Evolutionary conservation across 371 early-diverging fungal species (phyloP), one percentile per base, ranked within the genome.

Genomic region (Apophysomyces ossiformis): DNA sequence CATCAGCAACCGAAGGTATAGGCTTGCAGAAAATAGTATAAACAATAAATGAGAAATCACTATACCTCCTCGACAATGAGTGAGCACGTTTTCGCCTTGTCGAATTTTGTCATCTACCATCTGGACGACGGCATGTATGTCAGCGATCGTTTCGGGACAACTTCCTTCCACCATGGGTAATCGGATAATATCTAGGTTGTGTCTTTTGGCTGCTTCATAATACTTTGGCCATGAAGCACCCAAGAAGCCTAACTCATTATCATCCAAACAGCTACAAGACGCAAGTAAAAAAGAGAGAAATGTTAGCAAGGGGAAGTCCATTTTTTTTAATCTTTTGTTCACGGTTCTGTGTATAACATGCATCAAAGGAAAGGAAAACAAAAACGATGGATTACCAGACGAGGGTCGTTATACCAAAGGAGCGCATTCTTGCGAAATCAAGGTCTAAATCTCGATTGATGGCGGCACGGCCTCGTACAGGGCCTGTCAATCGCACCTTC

Each of bases 21-120:
- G 32, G 32, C 32, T 26, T 2, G 32, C 32, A 26, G 32, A 26
- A 26, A 26, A 21, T 2, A 26, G 2, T 26, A 26, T 26, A 26
- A 26, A 41, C n/a, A 13, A 60, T 12, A 35, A 6, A 21, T 60
- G 21, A 26, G 39, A n/a, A 39, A 7, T 32, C 35, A 46, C 21
- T 56, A 26, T 77, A 89, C 93, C 93, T 66, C 92, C 94, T 64
- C 93, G 80, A 65, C 94, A 93, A 67, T 93, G 94, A 5, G 85
- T 84, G 57, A 93, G 73, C 0, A 93, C 87, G 68, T 87, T 86
- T 36, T 79, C 72, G 13, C 91, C 91, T 15, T 72, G 65, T 35
- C 69, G 58, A 46, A 88, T 78, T 16, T 75, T 77, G 15, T 62
- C 68, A 58, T 89, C 86, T 41, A 92, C 84, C 63, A 69, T 64